Evolutionary conservation across 1,284 basidiomycete genomes (phyloP), one percentile per base, ranked within the genome.

Genomic region (Trametes versicolor): DNA sequence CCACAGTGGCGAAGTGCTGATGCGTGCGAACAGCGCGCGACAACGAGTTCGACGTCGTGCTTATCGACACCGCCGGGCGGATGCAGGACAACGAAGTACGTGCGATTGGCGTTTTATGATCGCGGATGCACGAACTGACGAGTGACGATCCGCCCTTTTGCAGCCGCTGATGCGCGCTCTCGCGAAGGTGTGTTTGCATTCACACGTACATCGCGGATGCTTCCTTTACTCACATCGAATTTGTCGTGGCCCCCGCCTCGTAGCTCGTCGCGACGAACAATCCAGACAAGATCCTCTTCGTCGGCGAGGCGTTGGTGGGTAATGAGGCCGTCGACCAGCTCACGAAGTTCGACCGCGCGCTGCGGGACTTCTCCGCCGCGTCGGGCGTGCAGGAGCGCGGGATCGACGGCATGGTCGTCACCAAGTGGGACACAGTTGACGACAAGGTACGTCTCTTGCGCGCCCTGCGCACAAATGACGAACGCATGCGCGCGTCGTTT

Each of bases 301-400:
- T 98, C 53, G 97, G 96, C 61, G 97, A 98, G 78, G 96, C 96
- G 0, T 83, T 98, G 43, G 97, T 98, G 12, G 96, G 96, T 19
- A 98, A 98, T 76, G 96, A 98, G 79, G 97, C 97, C 0, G 95
- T 98, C 43, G 96, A 98, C 80, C 96, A 98, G 73, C 80, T 98
- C 54, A 92, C 90, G 62, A 98, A 98, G 78, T 98, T 98, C 76
- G 96, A 98, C 74, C 90, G 95, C 37, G 90, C 96, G 0, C 78
- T 98, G 64, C 88, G 91, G 49, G 95, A 98, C 75, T 98, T 97
- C 74, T 94, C 92, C 10, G 87, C 90, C 27, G 86, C 87, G 3
- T 86, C 87, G 1, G 79, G 84, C 36, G 87, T 87, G 15, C 88
- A 88, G 73, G 90, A 90, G 59, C 87, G 96, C 48, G 97, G 97